Conservation (phyloP, 2,329 filamentous ascomycete genomes). For the Lomentospora prolificans region DNA sequence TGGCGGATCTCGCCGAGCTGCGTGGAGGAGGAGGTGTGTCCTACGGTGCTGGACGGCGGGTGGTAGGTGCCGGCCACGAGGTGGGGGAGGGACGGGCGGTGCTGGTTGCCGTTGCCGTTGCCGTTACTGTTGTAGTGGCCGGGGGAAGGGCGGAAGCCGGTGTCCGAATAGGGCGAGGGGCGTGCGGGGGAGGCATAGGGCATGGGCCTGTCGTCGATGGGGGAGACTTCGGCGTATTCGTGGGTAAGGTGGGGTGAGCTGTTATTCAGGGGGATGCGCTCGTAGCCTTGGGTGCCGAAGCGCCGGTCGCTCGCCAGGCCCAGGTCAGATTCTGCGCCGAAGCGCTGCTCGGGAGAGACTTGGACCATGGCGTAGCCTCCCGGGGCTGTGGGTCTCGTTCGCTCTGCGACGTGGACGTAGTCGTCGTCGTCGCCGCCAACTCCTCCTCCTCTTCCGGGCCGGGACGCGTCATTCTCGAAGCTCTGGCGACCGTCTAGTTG, state of each 20-base stretch:
- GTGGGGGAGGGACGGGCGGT: not conserved
- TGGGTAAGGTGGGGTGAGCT: too few species aligned
- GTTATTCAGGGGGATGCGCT: not conserved
- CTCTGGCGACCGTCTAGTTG: slow-evolving; percentile 20
- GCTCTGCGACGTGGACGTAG: not conserved
- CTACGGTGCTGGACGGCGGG: not conserved
- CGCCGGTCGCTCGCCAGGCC: not conserved
- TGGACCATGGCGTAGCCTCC: not conserved
- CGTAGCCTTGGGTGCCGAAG: not conserved
- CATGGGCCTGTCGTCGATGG: not conserved
- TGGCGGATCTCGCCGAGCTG: not conserved
- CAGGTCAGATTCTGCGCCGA: not conserved
- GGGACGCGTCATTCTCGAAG: too few species aligned
- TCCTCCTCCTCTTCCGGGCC: too few species aligned
- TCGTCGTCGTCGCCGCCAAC: too few species aligned
- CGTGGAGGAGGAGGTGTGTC: not conserved
- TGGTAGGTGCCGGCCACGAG: not conserved
- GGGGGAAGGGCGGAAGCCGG: not conserved
- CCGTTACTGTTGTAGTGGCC: not conserved
- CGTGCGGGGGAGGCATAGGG: not conserved
- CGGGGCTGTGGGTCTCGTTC: not conserved
- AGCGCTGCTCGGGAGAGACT: not conserved
- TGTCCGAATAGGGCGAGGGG: not conserved
- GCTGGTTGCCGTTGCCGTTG: not conserved
- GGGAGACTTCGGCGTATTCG: too few species aligned